Base-by-base conservation (phyloP, 345 rosid genomes). In the Ricinus communis region DNA sequence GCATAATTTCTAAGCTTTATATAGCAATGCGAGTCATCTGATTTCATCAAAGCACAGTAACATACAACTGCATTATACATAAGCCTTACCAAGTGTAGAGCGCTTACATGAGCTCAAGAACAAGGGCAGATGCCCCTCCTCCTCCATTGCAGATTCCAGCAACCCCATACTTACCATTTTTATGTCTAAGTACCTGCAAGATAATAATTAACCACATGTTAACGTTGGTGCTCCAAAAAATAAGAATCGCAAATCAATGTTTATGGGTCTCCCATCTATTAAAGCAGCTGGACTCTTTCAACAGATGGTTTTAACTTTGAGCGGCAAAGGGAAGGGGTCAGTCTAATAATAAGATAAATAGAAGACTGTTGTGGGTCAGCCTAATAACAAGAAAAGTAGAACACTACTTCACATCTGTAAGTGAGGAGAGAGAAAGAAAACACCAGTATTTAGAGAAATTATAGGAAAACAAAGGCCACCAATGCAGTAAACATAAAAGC, bases 91-190 rank as follows among this genome's bases (percentile, higher is more conserved):
- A 66, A 73, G 45, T 25, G 41, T 36, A 38, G 58, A 65, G 65
- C 41, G 58, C 74, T 75, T 70, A 75, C 70, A 75, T 47, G 53
- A 75, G 66, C 45, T 70, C 79, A 46, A 70, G 52, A 21, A 75
- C 79, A 36, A 75, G 79, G n/a, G 74, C 79, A 64, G 79, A 75
- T 30, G 79, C 79, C 1, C 79, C 79, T 43, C 79, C 79, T 33
- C 79, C 79, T n/a, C 79, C 79, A n/a, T 75, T 75, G 74, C 79
- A 75, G 53, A 75, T 65, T 31, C 52, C 74, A 46, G 53, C 70
- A 18, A 75, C 66, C 24, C 74, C 71, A 38, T 75, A 64, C 71
- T 49, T 75, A 28, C 74, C 74, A 5, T 75, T 69, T 51, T 64
- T 70, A 69, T 75, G 74, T 65, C 70, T 76, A 31, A 76, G 62